phyloP scores from a whole-genome alignment of 805 yeast genomes.

The Yamadazyma kitorensis region DNA sequence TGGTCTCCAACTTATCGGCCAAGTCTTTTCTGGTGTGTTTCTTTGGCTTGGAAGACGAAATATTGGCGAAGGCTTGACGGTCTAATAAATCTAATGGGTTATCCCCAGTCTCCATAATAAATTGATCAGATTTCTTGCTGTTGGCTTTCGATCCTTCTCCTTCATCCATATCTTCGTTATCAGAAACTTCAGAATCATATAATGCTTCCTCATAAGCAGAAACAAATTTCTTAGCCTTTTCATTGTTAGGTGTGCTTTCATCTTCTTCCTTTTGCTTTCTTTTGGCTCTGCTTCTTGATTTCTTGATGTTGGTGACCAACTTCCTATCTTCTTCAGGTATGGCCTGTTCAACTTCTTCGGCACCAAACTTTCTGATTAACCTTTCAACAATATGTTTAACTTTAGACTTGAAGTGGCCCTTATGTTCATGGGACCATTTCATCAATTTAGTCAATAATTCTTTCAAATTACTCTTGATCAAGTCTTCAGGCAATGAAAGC shows the following conservation, averaged over 20 bases:
- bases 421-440: constrained; percentile 94
- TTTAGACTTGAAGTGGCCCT: constrained; percentile 89
- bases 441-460: constrained; percentile 69
- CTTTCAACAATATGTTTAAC: constrained; percentile 93
- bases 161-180: constrained; percentile 44
- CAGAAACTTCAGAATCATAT: constrained; percentile 67
- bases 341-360: constrained; percentile 71
- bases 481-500: constrained; percentile 74
- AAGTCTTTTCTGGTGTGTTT: constrained; percentile 47
- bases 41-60: constrained; percentile 84
- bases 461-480: constrained; percentile 63
- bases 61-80: constrained; percentile 77
- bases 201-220: constrained; percentile 93
- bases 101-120: constrained; percentile 72
- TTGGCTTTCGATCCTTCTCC: constrained; percentile 41
- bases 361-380: constrained; percentile 85
- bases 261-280: constrained; percentile 56
- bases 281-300: constrained; percentile 79
- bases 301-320: constrained; percentile 79
- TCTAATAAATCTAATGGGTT: constrained; percentile 87
- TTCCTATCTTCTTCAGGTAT: constrained; percentile 92
- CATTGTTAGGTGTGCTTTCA: constrained; percentile 15
- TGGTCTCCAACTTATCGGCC: constrained; percentile 42
- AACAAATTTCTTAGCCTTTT: constrained; percentile 51
- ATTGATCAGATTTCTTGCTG: constrained; percentile 48